Base-by-base conservation (phyloP, 2,329 filamentous ascomycete genomes). In the Beauveria sp. region DNA sequence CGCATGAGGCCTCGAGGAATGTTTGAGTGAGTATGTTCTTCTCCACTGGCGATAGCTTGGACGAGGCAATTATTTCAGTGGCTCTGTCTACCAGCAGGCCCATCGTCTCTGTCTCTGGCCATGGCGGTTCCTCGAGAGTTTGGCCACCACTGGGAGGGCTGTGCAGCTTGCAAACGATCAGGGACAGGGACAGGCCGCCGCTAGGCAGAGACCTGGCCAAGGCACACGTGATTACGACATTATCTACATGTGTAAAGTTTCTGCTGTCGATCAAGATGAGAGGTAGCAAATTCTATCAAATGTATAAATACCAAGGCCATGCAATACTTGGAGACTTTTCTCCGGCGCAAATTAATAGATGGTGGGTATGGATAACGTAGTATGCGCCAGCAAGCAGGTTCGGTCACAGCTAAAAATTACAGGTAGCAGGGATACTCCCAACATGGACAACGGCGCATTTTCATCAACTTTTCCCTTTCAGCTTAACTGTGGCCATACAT, bases 31-130 rank as follows among this genome's bases (percentile, higher is more conserved):
- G 9, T 12, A 51, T 58, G 6, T 58, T 58, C 24, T 58, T 51
- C n/a, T 58, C 55, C 8, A 51, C 47, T 7, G 47, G 47, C 37
- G 55, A 58, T 4, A 58, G n/a, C 12, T 58, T 58, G 10, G 55
- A 58, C 7, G 44, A 50, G 30, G 55, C 30, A 5, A 58, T 58
- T 3, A 51, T 20, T 10, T 30, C 22, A n/a, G 28, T 51, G 22
- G 55, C 55, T 16, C 18, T 58, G 46, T 58, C 46, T 28, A 46
- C 55, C 44, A 50, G 16, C 46, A 20, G 22, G 44, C 46, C 30
- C 46, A 57, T 57, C 5, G 55, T 30, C 28, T 4, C 2, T 9
- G 9, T 30, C 7, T 28, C 10, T 34, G 30, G 30, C 30, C 10
- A 34, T 34, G 30, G 10, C 3, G 10, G 3, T 34, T 34, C 12